Evolutionary conservation across 148 eudicot species (phyloP).

Genomic region (Silene conica): DNA sequence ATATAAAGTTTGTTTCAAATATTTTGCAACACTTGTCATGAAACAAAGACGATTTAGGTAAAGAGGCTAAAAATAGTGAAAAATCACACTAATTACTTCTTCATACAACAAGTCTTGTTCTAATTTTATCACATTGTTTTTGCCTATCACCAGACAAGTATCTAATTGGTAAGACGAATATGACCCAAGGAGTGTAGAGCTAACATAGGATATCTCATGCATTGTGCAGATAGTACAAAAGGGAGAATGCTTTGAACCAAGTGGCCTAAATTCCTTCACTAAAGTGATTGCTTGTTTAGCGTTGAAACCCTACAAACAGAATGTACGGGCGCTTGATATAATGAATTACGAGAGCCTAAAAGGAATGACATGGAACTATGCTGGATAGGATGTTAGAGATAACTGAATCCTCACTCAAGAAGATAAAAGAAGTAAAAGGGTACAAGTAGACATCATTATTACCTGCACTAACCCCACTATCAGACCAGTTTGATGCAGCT

Average conservation of each 20-base stretch:
- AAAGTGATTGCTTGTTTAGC: neutral
- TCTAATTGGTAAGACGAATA: neutral
- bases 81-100: neutral
- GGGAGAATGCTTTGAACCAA: neutral
- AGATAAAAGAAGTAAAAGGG: neutral
- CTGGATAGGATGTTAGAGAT: neutral
- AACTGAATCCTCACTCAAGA: neutral
- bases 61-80: too few species aligned
- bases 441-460: slow-evolving; percentile 3
- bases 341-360: neutral
- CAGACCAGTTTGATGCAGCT: slow-evolving; percentile 61
- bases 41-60: too few species aligned
- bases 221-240: neutral
- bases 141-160: neutral
- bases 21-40: too few species aligned
- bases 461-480: slow-evolving; percentile 47
- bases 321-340: neutral
- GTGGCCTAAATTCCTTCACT: neutral
- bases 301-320: neutral
- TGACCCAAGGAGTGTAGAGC: neutral
- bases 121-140: neutral
- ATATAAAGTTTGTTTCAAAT: too few species aligned
- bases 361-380: neutral
- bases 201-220: neutral
- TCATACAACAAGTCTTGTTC: neutral